Evolutionary conservation across 2,329 filamentous ascomycete species (phyloP).

Genomic region (Colletotrichum cereale): DNA sequence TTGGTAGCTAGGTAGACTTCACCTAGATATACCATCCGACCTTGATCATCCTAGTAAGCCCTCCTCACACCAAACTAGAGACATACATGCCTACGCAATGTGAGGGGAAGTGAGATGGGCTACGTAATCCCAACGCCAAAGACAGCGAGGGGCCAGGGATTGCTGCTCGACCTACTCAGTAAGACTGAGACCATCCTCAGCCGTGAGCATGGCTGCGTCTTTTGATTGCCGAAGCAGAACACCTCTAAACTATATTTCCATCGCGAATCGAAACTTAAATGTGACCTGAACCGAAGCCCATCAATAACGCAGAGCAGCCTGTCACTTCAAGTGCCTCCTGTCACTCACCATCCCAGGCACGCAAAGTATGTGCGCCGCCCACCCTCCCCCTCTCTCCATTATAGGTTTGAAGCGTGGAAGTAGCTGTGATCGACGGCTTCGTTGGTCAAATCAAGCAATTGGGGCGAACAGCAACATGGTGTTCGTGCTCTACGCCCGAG

Average conservation of each 20-base stretch:
- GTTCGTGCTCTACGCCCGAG: not conserved
- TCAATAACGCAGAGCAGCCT: not conserved
- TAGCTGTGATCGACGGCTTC: not conserved
- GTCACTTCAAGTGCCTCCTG: not conserved
- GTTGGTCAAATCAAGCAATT: not conserved
- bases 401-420: not conserved
- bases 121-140: not conserved
- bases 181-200: not conserved
- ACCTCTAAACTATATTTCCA: not conserved
- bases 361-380: not conserved
- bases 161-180: not conserved
- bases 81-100: not conserved
- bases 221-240: not conserved
- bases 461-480: not conserved
- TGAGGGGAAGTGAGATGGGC: not conserved
- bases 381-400: not conserved
- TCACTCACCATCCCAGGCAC: not conserved
- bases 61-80: not conserved
- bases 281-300: not conserved
- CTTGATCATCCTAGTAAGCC: not conserved
- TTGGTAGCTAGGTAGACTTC: not conserved
- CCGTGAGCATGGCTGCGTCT: not conserved
- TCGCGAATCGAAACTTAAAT: not conserved
- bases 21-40: not conserved
- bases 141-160: not conserved